Evolutionary conservation across 805 yeast genomes (phyloP).

Genomic region (Pichia rugopelliculosa): DNA sequence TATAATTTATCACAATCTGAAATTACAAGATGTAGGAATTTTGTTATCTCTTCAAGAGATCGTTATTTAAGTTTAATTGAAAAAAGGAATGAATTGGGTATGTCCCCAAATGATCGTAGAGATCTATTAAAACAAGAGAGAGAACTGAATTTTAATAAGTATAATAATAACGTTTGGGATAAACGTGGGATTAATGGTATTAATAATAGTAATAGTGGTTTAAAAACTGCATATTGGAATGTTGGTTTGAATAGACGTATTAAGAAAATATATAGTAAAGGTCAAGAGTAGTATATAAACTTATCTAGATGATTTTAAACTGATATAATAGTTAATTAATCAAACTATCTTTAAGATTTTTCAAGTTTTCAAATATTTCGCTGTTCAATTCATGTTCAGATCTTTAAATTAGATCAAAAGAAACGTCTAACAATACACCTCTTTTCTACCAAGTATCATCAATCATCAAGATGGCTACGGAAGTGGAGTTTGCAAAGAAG

Average conservation of each 20-base stretch:
- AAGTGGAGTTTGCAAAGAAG: constrained; percentile 41
- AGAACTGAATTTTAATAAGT: neutral
- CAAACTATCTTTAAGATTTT: no score
- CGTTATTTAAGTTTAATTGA: constrained; percentile 29
- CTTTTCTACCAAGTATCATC: no score
- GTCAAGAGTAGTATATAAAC: no score
- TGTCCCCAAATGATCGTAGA: constrained; percentile 26
- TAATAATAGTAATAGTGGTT: constrained; percentile 14
- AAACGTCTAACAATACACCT: no score
- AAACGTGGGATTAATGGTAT: neutral
- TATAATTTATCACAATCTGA: constrained; percentile 76
- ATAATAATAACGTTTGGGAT: constrained; percentile 1
- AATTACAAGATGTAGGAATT: constrained; percentile 66
- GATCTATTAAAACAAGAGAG: constrained; percentile 16
- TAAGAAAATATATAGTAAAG: constrained; percentile 16
- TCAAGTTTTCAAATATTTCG: no score
- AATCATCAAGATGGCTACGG: constrained; percentile 24
- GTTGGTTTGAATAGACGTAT: constrained; percentile 27
- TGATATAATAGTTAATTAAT: no score
- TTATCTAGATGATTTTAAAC: no score
- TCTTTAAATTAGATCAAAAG: no score
- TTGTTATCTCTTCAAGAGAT: constrained; percentile 59
- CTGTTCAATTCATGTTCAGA: no score
- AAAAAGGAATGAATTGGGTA: constrained; percentile 24
- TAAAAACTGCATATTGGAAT: constrained; percentile 30